Evolutionary conservation across 495 filamentous ascomycete genomes (phyloP).

Genomic region (Xeromyces bisporus): DNA sequence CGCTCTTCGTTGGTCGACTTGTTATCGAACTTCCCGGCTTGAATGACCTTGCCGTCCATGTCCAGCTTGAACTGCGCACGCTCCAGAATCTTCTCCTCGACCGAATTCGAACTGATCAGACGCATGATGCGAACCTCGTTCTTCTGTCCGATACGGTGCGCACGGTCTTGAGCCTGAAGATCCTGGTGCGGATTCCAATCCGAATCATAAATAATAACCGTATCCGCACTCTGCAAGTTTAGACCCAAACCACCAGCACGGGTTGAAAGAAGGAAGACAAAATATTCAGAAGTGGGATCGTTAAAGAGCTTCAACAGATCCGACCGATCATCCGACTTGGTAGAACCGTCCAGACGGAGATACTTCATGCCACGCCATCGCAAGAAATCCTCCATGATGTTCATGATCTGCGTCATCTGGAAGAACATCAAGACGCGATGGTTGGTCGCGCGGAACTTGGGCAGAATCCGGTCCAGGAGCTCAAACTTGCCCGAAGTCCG

Average conservation of each 20-base stretch:
- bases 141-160: constrained; percentile 98
- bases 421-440: constrained; percentile 99
- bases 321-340: constrained; percentile 93
- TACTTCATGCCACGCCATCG: constrained; percentile 67
- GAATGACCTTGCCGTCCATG: constrained; percentile 98
- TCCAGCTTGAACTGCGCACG: constrained; percentile 94
- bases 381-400: constrained; percentile 98
- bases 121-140: constrained; percentile 95
- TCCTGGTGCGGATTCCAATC: constrained; percentile 99
- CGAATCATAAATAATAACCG: constrained; percentile 97
- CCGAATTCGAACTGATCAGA: constrained; percentile 88
- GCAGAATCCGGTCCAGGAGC: constrained; percentile 76
- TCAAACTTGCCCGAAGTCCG: constrained; percentile 96
- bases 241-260: constrained; percentile 95
- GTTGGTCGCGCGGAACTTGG: constrained; percentile 75
- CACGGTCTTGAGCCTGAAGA: constrained; percentile 97
- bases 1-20: constrained; percentile 97
- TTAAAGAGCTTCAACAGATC: constrained; percentile 82
- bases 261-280: constrained; percentile 96
- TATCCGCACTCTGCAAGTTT: constrained; percentile 93
- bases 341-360: constrained; percentile 85
- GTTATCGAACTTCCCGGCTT: constrained; percentile 97
- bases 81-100: constrained; percentile 97
- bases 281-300: constrained; percentile 73
- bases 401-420: constrained; percentile 99